Conservation (phyloP, 2,329 filamentous ascomycete genomes). For the Cladophialophora bantiana region DNA sequence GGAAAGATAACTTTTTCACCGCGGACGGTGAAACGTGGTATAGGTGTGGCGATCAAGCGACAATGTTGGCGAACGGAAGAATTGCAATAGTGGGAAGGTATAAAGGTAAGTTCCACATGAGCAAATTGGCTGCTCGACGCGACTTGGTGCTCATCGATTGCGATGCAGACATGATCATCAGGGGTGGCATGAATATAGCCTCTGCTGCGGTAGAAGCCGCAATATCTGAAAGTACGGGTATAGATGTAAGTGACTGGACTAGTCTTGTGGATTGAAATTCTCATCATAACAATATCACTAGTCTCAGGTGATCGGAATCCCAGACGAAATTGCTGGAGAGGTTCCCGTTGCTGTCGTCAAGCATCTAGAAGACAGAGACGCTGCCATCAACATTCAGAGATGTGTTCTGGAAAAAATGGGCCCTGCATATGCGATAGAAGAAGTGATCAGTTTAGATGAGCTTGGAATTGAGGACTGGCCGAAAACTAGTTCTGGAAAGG, state of each 20-base stretch:
- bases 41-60: conserved; percentile 52
- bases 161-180: conserved; percentile 50
- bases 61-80: conserved; percentile 49
- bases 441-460: conserved; percentile 45
- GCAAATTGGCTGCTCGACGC: not conserved
- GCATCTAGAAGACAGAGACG: not conserved
- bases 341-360: conserved; percentile 56
- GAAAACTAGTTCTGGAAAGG: conserved; percentile 32
- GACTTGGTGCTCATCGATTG: not conserved
- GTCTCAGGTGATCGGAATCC: conserved; percentile 53
- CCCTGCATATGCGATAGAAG: conserved; percentile 19
- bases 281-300: conserved; percentile 15
- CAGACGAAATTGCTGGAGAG: conserved; percentile 57
- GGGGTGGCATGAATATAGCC: conserved; percentile 56
- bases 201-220: conserved; percentile 49
- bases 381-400: not conserved
- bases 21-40: conserved; percentile 50
- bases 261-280: not conserved
- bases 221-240: conserved; percentile 47
- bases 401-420: conserved; percentile 21
- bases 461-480: conserved; percentile 47
- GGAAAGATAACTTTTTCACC: conserved; percentile 47
- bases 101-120: conserved; percentile 43
- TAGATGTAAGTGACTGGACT: conserved; percentile 38
- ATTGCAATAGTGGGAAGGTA: conserved; percentile 53